A percentile compares a stretch with the other conserved stretches of the same genome.
Evolutionary conservation across 2,329 filamentous ascomycete species (phyloP).

Genomic region (Hymenoscyphus albidus): DNA sequence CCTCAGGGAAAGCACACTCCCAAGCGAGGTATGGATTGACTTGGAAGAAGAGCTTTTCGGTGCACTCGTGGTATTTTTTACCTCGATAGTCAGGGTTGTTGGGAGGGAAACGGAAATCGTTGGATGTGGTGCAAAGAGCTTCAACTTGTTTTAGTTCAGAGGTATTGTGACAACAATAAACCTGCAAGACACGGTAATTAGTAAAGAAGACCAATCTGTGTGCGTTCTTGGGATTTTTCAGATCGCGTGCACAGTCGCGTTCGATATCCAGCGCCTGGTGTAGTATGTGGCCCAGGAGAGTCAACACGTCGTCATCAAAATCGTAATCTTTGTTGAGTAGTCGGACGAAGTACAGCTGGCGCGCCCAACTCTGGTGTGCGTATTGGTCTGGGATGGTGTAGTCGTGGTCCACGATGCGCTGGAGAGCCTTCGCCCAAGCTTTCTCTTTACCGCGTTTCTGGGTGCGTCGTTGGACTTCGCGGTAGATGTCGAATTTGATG

Average conservation of each 20-base stretch:
- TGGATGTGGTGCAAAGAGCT: conserved; percentile 11
- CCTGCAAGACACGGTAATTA: conserved; percentile 30
- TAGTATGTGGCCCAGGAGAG: conserved; percentile 22
- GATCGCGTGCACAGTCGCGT: conserved; percentile 20
- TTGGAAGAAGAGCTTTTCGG: conserved; percentile 18
- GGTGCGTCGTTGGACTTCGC: conserved; percentile 1
- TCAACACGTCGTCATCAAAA: conserved; percentile 12
- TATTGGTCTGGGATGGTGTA: not conserved
- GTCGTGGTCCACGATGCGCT: not conserved
- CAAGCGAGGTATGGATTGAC: conserved; percentile 21
- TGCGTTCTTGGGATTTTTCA: conserved; percentile 10
- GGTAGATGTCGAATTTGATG: not conserved
- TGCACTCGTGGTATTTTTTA: conserved; percentile 21
- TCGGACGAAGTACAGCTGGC: conserved; percentile 18
- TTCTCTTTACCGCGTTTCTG: not conserved
- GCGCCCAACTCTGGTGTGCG: conserved; percentile 6
- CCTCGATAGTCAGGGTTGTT: conserved; percentile 10
- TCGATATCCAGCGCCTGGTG: conserved; percentile 21
- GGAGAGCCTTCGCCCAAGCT: not conserved
- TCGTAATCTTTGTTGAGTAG: conserved; percentile 6
- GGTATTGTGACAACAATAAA: conserved; percentile 28
- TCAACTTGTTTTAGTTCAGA: conserved; percentile 19
- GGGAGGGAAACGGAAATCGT: conserved; percentile 12
- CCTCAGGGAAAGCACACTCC: conserved; percentile 36
- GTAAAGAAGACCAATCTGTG: conserved; percentile 31